phyloP scores from a whole-genome alignment of 2,329 filamentous ascomycete genomes.

The Leptographium wingfieldii region DNA sequence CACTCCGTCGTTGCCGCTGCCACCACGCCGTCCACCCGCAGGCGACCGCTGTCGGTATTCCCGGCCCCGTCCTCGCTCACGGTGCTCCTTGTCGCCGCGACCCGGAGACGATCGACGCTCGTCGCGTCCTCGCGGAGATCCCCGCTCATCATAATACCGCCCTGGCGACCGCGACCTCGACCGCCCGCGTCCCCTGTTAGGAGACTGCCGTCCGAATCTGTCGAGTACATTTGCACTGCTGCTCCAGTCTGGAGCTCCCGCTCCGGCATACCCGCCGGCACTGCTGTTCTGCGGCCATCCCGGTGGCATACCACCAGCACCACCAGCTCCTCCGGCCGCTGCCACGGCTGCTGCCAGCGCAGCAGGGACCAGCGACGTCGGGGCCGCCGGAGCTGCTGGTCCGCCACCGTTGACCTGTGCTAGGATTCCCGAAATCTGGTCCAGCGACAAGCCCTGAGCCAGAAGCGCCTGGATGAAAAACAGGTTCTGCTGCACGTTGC shows the following conservation, averaged over 20 bases:
- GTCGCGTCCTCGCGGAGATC: constrained; percentile 19
- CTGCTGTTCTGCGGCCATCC: constrained; percentile 6
- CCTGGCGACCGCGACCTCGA: constrained; percentile 64
- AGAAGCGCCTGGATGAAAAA: constrained; percentile 63
- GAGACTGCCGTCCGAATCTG: constrained; percentile 49
- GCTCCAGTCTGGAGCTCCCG: neutral
- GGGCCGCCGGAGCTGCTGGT: constrained; percentile 2
- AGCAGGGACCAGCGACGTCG: constrained; percentile 8
- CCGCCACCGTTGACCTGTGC: constrained; percentile 33
- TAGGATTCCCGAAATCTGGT: constrained; percentile 56
- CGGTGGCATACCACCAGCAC: constrained; percentile 19
- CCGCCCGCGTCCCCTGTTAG: constrained; percentile 43
- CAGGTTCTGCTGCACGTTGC: constrained; percentile 56
- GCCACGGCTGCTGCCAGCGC: constrained; percentile 16
- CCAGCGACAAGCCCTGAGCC: constrained; percentile 62
- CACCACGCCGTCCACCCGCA: constrained; percentile 26
- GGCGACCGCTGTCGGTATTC: constrained; percentile 88
- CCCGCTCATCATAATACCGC: constrained; percentile 40
- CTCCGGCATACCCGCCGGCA: neutral
- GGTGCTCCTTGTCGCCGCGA: constrained; percentile 41
- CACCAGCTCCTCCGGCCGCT: constrained; percentile 9
- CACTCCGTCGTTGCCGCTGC: constrained; percentile 34
- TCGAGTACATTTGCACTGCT: constrained; percentile 9
- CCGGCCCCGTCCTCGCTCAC: constrained; percentile 34
- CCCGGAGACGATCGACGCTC: constrained; percentile 45